phyloP scores from a whole-genome alignment of 306 rosid species.

The Elaeagnus macrophylla region DNA sequence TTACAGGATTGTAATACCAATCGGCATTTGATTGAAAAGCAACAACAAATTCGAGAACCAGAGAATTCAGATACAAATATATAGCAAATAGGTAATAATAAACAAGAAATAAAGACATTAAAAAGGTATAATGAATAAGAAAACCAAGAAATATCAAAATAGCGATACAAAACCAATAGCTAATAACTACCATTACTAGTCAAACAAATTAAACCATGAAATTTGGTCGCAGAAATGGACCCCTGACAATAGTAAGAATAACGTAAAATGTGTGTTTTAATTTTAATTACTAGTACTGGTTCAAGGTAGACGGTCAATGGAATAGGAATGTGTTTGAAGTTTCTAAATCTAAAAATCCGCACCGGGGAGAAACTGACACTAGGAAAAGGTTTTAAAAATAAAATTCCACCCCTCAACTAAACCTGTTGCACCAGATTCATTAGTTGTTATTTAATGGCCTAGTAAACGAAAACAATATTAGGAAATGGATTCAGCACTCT shows the following conservation, averaged over 20 bases:
- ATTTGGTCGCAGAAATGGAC: background rate
- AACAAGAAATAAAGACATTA: too few species aligned
- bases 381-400: too few species aligned
- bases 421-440: background rate
- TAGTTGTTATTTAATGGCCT: background rate
- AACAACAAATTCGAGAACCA: too few species aligned
- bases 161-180: background rate
- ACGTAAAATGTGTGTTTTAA: background rate
- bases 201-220: background rate
- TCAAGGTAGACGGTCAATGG: too few species aligned
- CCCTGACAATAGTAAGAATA: background rate
- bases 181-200: background rate
- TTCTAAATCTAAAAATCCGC: too few species aligned
- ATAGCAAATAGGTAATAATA: too few species aligned
- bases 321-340: too few species aligned
- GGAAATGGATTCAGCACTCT: background rate
- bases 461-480: background rate
- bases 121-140: background rate
- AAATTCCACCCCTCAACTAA: conserved; percentile 4
- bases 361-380: too few species aligned
- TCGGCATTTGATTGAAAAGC: too few species aligned
- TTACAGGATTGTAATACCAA: too few species aligned
- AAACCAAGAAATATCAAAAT: background rate
- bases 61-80: too few species aligned
- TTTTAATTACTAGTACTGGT: background rate